phyloP scores from a whole-genome alignment of 2,329 filamentous ascomycete species.

The Alternaria conjuncta region DNA sequence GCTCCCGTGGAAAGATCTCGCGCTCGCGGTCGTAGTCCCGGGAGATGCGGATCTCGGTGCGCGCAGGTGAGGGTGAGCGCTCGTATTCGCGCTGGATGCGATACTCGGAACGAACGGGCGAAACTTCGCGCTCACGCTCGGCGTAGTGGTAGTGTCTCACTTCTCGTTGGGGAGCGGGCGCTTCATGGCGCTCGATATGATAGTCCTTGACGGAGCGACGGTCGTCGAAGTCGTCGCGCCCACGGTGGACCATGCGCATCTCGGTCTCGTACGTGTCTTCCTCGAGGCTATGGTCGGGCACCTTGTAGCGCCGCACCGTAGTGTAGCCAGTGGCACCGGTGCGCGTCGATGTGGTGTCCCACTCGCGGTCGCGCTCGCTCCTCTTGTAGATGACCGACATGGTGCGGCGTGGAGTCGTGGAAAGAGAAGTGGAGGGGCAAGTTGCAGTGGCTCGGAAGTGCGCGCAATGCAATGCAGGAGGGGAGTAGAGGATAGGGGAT shows the following conservation, averaged over 20 bases:
- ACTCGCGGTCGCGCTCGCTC: constrained; percentile 54
- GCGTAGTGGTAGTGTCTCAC: constrained; percentile 48
- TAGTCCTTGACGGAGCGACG: constrained; percentile 47
- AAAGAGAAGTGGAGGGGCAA: constrained; percentile 3
- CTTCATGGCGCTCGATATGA: constrained; percentile 44
- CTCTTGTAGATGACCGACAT: constrained; percentile 55
- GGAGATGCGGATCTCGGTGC: constrained; percentile 43
- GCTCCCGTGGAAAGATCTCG: constrained; percentile 34
- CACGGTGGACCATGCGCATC: constrained; percentile 55
- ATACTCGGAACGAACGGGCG: constrained; percentile 56
- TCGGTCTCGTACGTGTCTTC: constrained; percentile 55
- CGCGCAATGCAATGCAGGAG: constrained; percentile 5
- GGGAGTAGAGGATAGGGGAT: neutral
- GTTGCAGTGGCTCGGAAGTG: constrained; percentile 1
- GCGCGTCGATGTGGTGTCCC: constrained; percentile 45
- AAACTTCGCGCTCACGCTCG: constrained; percentile 41
- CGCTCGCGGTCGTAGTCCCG: constrained; percentile 44
- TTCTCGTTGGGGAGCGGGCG: constrained; percentile 38
- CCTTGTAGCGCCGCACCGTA: constrained; percentile 66
- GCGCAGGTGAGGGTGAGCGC: constrained; percentile 55
- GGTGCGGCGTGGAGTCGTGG: constrained; percentile 14
- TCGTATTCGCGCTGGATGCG: constrained; percentile 59
- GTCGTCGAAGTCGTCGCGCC: constrained; percentile 43
- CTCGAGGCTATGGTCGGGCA: constrained; percentile 55
- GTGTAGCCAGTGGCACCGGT: constrained; percentile 53